These are phyloP conservation scores for Claviceps cyperi DNA, from an alignment of 2,329 filamentous ascomycete genomes.

Conservation along the genomic window DNA sequence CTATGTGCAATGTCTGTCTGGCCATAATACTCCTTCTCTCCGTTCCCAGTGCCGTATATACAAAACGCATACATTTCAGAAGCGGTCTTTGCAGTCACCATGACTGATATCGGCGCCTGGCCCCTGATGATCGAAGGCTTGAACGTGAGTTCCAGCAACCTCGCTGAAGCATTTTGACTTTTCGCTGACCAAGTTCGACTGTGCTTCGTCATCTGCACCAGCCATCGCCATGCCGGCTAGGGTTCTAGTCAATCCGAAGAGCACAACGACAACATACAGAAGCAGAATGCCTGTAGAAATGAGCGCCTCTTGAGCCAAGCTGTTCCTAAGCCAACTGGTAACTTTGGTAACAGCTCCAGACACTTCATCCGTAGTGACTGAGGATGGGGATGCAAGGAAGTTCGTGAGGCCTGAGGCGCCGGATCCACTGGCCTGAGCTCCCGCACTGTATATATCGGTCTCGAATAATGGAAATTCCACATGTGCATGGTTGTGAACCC, in stretches of 20 bases:
- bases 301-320: conserved; percentile 62
- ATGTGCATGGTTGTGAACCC: conserved; percentile 78
- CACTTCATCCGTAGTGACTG: conserved; percentile 66
- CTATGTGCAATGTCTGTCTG: too few relatives aligned
- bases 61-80: background rate
- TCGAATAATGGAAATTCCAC: conserved; percentile 65
- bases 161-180: background rate
- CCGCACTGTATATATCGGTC: conserved; percentile 70
- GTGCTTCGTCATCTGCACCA: conserved; percentile 37
- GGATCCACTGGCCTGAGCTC: conserved; percentile 47
- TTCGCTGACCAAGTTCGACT: background rate
- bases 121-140: background rate
- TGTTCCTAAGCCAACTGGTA: conserved; percentile 48
- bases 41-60: too few relatives aligned
- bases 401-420: conserved; percentile 46
- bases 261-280: conserved; percentile 62
- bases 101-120: background rate
- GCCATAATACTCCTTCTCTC: background rate
- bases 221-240: conserved; percentile 43
- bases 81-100: background rate
- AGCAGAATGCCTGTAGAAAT: conserved; percentile 63
- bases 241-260: conserved; percentile 59
- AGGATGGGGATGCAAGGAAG: conserved; percentile 66
- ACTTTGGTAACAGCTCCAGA: conserved; percentile 61
- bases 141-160: background rate